These are phyloP conservation scores for Pleurozium schreberi DNA, from an alignment of 225 moss, liverwort and hornwort species.

Conservation along the genomic window DNA sequence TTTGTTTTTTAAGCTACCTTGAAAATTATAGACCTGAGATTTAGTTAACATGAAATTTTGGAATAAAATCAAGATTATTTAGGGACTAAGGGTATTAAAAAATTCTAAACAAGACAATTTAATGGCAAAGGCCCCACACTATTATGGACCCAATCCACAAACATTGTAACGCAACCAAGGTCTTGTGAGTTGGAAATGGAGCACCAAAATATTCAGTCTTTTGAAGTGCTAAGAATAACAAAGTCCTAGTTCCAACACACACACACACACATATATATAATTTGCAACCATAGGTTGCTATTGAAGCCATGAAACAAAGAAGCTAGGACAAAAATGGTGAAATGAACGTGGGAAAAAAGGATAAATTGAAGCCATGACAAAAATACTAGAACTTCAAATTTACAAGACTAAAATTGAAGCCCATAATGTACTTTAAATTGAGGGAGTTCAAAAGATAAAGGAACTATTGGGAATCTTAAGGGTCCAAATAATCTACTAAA, in stretches of 20 bases:
- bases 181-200: rapidly evolving
- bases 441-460: not conserved
- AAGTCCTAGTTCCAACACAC: not conserved
- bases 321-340: not conserved
- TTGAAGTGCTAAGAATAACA: rapidly evolving
- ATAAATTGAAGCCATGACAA: not conserved
- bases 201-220: not conserved
- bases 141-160: rapidly evolving
- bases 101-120: not conserved
- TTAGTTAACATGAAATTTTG: rapidly evolving
- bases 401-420: not conserved
- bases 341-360: not conserved
- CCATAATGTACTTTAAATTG: not conserved
- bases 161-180: not conserved
- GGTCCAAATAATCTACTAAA: not conserved
- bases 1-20: not conserved
- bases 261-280: not conserved
- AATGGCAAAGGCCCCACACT: rapidly evolving
- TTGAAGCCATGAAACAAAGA: not conserved
- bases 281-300: not conserved
- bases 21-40: not conserved
- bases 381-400: not conserved
- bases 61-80: not conserved
- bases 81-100: not conserved
- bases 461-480: not conserved